Conservation (phyloP, 2,329 filamentous ascomycete genomes). For the Ramularia collo-cygni region DNA sequence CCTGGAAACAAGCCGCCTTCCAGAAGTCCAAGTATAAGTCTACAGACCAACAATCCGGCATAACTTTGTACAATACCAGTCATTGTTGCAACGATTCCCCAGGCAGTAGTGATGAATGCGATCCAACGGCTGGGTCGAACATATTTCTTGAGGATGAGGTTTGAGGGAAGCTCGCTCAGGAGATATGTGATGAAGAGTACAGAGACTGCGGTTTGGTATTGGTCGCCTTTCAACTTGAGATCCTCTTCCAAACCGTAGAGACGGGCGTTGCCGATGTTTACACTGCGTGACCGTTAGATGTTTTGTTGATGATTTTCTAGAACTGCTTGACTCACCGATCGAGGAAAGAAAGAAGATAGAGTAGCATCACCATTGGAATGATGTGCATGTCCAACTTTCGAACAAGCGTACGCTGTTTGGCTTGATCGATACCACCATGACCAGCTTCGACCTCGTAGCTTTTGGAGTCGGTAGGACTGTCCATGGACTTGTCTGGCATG, state of each 20-base stretch:
- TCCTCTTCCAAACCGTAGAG: slow-evolving; percentile 59
- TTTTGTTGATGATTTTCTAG: background rate
- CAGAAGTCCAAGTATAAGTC: slow-evolving; percentile 60
- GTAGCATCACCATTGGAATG: slow-evolving; percentile 59
- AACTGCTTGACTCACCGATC: slow-evolving; percentile 54
- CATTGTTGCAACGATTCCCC: slow-evolving; percentile 61
- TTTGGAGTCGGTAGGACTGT: background rate
- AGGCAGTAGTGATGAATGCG: slow-evolving; percentile 52
- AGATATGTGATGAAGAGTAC: slow-evolving; percentile 43
- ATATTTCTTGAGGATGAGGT: slow-evolving; percentile 41
- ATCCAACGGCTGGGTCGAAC: slow-evolving; percentile 35
- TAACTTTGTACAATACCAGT: slow-evolving; percentile 63
- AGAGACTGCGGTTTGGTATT: slow-evolving; percentile 55
- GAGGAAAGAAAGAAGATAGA: slow-evolving; percentile 70
- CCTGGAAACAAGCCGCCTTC: slow-evolving; percentile 68
- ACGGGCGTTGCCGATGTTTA: slow-evolving; percentile 50
- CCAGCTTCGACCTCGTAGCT: slow-evolving; percentile 2
- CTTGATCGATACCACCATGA: slow-evolving; percentile 27
- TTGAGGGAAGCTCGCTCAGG: slow-evolving; percentile 39
- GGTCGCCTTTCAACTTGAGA: slow-evolving; percentile 52
- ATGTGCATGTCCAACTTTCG: slow-evolving; percentile 59
- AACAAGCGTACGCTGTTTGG: slow-evolving; percentile 49
- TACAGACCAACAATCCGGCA: slow-evolving; percentile 58
- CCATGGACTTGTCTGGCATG: background rate
- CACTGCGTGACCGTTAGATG: slow-evolving; percentile 5